Base-by-base conservation (phyloP, 345 rosid species). In the Arabidopsis arenosa region DNA sequence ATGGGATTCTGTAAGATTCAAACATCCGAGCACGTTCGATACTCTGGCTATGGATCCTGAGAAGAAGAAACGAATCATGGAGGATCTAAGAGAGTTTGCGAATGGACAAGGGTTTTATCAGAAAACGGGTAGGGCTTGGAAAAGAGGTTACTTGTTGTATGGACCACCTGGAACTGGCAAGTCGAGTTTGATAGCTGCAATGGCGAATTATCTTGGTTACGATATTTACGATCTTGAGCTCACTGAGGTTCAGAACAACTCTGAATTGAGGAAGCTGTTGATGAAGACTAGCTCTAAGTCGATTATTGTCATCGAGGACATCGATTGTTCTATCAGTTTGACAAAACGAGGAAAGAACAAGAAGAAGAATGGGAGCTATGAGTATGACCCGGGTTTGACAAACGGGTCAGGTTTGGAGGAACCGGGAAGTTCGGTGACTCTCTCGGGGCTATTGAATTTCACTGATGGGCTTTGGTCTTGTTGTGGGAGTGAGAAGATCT, bases 391-490 rank as follows among this genome's bases (percentile, higher is more conserved):
- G 32, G 73, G 69, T 13, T 80, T 79, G 0, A 81, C 81, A 35
- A 79, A 74, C 48, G 83, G 87, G 45, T 79, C 86, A 60, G 85
- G 82, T 72, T 84, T 77, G 14, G 80, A 77, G 0, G 80, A 77
- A 32, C 67, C 68, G 12, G 80, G 80, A 5, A 77, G 80, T 48
- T 77, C 75, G 21, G 80, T 77, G 68, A 93, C 98, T 7, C 80
- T 93, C 4, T 93, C 98, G 1, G 98, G 98, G 56, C 57, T 93
- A 12, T 62, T 93, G 84, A 93, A 93, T 77, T 93, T 93, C 66
- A 90, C 96, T 1, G 98, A 93, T n/a, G 98, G 98, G 75, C 75
- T 93, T 52, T 93, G 98, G 98, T 93, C 98, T n/a, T 91, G 98
- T 54, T 91, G 98, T 63, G 98, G 97, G 4, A 91, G 97, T 55